Evolutionary conservation across 352 stramenopile genomes (phyloP), one percentile per base, ranked within the genome.

Genomic region (Bremia lactucae): DNA sequence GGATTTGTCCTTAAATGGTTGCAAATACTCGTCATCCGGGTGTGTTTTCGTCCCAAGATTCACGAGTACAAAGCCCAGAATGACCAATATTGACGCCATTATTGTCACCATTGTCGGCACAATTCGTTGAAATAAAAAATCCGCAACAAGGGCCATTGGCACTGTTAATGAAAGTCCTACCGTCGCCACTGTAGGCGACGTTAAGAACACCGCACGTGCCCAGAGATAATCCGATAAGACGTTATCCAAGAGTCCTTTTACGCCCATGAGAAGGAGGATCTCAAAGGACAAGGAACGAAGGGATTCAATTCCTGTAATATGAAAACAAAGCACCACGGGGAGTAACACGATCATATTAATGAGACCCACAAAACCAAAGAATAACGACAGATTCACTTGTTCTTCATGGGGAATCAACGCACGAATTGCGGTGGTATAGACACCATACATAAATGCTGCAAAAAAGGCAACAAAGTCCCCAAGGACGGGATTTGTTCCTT

Each of bases 161-260:
- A 98, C 96, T 5, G 95, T 98, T 22, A 98, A 75, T 21, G 87
- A 95, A 31, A 98, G 78, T 14, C 90, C 92, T 15, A 98, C 90
- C 0, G 92, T 97, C 10, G 94, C 94, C 18, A 97, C 87, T 3
- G 95, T 98, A 16, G 95, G 88, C 11, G 81, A 96, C 21, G 93
- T 98, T 31, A 97, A 79, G 26, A 98, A 57, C 22, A 98, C 89
- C 3, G 93, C 77, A 24, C 87, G 66, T 2, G 93, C 93, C 92
- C 92, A 98, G 8, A 98, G 66, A 49, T 96, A 97, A 58, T 97
- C 92, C 6, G 83, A 91, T 8, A 97, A 55, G 9, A 97, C 90
- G 62, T 97, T 97, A 62, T 98, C 84, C 18, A 97, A 83, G 0
- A 97, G 58, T 10, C 88, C 88, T 49, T 97, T 96, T 7, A 89